Evolutionary conservation across 164 flowering plant genomes (phyloP).

Genomic region (Kingdonia uniflora): DNA sequence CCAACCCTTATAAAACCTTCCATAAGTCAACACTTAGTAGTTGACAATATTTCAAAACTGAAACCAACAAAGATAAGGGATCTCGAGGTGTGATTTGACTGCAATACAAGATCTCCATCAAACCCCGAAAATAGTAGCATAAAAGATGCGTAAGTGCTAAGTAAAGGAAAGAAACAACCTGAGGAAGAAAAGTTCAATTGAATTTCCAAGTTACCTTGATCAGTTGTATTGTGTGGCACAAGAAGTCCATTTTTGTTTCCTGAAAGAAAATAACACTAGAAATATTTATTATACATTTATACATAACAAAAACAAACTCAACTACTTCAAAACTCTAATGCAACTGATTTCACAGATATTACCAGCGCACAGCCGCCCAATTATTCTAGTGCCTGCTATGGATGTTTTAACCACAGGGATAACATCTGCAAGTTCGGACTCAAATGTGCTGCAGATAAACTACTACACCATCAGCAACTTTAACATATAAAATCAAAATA

Average conservation of each 20-base stretch:
- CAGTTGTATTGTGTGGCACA: slow-evolving; percentile 83
- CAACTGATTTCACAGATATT: slow-evolving; percentile 3
- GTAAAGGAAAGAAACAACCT: no score
- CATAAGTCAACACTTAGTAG: no score
- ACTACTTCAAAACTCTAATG: not conserved
- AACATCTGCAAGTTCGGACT: slow-evolving; percentile 69
- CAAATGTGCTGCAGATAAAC: slow-evolving; percentile 50
- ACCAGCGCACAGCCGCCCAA: slow-evolving; percentile 88
- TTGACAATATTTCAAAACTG: no score
- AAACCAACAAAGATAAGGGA: no score
- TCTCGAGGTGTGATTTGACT: no score
- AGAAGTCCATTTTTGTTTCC: slow-evolving; percentile 93
- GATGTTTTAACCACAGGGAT: slow-evolving; percentile 93
- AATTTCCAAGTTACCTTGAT: slow-evolving; percentile 48
- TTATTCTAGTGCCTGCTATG: slow-evolving; percentile 71
- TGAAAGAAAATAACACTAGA: slow-evolving; percentile 15
- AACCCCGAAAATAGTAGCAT: no score
- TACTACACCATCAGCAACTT: slow-evolving; percentile 4
- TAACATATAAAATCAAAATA: slow-evolving; percentile 1
- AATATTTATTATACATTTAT: not conserved
- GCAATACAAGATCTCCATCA: no score
- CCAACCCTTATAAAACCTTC: no score
- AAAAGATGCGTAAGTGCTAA: no score
- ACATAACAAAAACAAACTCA: not conserved
- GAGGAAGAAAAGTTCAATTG: not conserved